Evolutionary conservation across 257 asterid species (phyloP).

Genomic region (Leptodermis oblonga): DNA sequence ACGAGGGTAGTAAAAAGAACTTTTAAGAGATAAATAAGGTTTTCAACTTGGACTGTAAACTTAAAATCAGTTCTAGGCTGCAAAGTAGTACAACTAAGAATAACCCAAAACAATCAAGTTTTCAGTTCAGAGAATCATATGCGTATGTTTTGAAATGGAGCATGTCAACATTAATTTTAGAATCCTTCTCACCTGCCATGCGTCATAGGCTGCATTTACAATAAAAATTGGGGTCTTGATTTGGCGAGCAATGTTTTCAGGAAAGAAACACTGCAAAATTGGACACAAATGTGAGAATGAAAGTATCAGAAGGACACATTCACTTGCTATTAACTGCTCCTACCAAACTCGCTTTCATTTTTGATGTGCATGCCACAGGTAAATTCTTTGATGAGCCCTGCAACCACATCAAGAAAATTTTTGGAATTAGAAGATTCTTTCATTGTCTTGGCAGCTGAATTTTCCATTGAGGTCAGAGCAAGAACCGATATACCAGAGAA

Average conservation of each 20-base stretch:
- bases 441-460: not conserved
- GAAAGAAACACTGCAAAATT: constrained; percentile 77
- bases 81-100: too few species aligned
- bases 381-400: constrained; percentile 84
- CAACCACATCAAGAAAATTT: constrained; percentile 18
- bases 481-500: too few species aligned
- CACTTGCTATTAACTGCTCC: constrained; percentile 11
- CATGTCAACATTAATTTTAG: not conserved
- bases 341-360: constrained; percentile 69
- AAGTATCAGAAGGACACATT: not conserved
- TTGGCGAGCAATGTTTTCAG: constrained; percentile 54
- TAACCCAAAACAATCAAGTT: too few species aligned
- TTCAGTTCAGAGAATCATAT: not conserved
- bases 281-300: constrained; percentile 12
- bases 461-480: not conserved
- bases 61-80: too few species aligned
- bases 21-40: not conserved
- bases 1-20: too few species aligned
- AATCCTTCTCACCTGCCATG: constrained; percentile 81
- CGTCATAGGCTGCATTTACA: constrained; percentile 78
- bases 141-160: not conserved
- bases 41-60: not conserved
- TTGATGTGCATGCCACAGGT: constrained; percentile 59
- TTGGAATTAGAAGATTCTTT: not conserved
- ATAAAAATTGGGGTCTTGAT: constrained; percentile 70